These are phyloP conservation scores for Pseudogymnoascus sp. DNA, from an alignment of 2,329 filamentous ascomycete species.

Conservation along the genomic window DNA sequence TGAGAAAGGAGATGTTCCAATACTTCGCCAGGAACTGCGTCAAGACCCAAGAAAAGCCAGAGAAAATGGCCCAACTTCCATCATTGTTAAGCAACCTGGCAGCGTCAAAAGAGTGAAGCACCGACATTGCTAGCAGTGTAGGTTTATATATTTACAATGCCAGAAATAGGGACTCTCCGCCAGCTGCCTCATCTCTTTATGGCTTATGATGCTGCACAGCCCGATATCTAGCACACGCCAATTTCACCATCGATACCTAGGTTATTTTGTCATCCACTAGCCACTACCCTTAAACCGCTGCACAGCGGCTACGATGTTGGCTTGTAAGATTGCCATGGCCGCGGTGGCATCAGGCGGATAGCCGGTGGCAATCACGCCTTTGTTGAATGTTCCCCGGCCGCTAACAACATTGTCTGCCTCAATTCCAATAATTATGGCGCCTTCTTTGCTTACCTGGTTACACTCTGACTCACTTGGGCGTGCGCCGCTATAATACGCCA, in stretches of 20 bases:
- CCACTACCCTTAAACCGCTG: too few relatives aligned
- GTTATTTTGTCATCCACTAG: too few relatives aligned
- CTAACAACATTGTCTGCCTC: slow-evolving; percentile 53
- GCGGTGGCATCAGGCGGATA: slow-evolving; percentile 51
- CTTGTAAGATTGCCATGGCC: slow-evolving; percentile 46
- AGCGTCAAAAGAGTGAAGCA: slow-evolving; percentile 44
- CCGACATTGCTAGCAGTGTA: slow-evolving; percentile 48
- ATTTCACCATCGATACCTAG: too few relatives aligned
- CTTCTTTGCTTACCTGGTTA: slow-evolving; percentile 54
- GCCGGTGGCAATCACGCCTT: slow-evolving; percentile 52
- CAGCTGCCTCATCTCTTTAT: too few relatives aligned
- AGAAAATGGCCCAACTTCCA: slow-evolving; percentile 41
- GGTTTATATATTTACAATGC: slow-evolving; percentile 39
- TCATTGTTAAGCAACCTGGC: slow-evolving; percentile 43
- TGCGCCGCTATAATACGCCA: slow-evolving; percentile 49
- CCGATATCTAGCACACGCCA: too few relatives aligned
- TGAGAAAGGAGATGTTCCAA: not conserved
- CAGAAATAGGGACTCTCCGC: too few relatives aligned
- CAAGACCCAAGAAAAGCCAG: slow-evolving; percentile 35
- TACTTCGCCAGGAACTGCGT: not conserved
- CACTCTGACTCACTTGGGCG: slow-evolving; percentile 46
- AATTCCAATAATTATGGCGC: slow-evolving; percentile 55
- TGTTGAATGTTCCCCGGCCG: slow-evolving; percentile 53
- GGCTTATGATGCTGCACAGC: too few relatives aligned
- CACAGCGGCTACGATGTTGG: slow-evolving; percentile 49